Conservation (phyloP, 306 rosid genomes). For the Datisca glomerata region DNA sequence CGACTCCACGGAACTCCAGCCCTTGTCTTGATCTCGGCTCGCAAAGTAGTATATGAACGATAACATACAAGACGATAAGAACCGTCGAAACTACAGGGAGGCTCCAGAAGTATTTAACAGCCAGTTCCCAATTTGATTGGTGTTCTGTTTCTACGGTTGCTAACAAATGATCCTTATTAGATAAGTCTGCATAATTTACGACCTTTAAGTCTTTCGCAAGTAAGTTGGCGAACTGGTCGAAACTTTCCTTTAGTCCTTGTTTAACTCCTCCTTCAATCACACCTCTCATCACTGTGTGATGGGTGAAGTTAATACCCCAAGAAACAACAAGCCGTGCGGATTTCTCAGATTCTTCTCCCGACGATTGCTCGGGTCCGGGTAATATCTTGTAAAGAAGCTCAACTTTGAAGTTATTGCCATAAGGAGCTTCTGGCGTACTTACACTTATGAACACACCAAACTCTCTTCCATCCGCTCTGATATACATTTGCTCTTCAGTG, state of each 20-base stretch:
- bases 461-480: slow-evolving; percentile 47
- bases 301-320: slow-evolving; percentile 58
- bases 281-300: slow-evolving; percentile 70
- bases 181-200: slow-evolving; percentile 22
- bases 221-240: slow-evolving; percentile 31
- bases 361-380: slow-evolving; percentile 40
- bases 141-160: slow-evolving; percentile 38
- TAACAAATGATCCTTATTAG: slow-evolving; percentile 41
- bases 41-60: slow-evolving; percentile 49
- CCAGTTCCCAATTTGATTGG: slow-evolving; percentile 49
- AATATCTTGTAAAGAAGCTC: slow-evolving; percentile 81
- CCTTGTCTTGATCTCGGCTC: slow-evolving; percentile 38
- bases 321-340: slow-evolving; percentile 54
- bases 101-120: slow-evolving; percentile 51
- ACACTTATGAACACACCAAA: slow-evolving; percentile 42
- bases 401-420: slow-evolving; percentile 51
- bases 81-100: slow-evolving; percentile 43
- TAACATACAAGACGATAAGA: slow-evolving; percentile 35
- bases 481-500: slow-evolving; percentile 70
- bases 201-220: slow-evolving; percentile 38
- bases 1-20: slow-evolving; percentile 66
- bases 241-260: slow-evolving; percentile 73
- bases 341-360: slow-evolving; percentile 40
- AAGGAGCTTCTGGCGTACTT: slow-evolving; percentile 79
- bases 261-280: slow-evolving; percentile 63